Conservation (phyloP, 371 early-diverging fungal species). For the Apophysomyces sp. region DNA sequence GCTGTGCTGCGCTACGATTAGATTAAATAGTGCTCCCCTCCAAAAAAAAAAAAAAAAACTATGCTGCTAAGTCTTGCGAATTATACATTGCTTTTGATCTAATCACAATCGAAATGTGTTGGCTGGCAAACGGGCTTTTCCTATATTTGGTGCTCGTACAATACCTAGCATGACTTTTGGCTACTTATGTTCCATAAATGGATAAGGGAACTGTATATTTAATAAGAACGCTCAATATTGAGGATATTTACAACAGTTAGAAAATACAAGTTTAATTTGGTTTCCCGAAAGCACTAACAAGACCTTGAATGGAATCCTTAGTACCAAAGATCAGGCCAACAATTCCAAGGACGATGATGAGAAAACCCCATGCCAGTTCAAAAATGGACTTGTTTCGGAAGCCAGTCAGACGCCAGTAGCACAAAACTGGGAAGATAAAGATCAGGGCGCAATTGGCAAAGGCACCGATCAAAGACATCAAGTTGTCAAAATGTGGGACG, state of each 20-base stretch:
- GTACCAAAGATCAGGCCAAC: constrained; percentile 77
- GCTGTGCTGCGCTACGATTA: too few species aligned
- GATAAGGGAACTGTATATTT: too few species aligned
- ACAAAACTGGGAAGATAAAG: constrained; percentile 82
- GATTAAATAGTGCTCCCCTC: too few species aligned
- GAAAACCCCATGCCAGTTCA: constrained; percentile 58
- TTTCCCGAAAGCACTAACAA: constrained; percentile 53
- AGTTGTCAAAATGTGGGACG: constrained; percentile 78
- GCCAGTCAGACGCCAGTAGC: constrained; percentile 77
- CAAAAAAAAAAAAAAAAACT: too few species aligned
- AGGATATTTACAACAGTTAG: background rate
- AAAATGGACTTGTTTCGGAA: constrained; percentile 52
- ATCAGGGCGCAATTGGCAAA: constrained; percentile 76
- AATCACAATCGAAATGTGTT: too few species aligned
- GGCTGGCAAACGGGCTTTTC: too few species aligned
- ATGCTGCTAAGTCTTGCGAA: too few species aligned
- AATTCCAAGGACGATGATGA: constrained; percentile 65
- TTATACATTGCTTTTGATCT: too few species aligned
- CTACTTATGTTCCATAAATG: too few species aligned
- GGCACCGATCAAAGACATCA: constrained; percentile 85
- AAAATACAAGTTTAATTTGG: background rate
- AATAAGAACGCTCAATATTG: too few species aligned
- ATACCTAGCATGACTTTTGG: too few species aligned
- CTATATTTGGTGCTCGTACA: too few species aligned
- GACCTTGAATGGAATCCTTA: constrained; percentile 61